These are phyloP conservation scores for Castanopsis chinensis DNA, from an alignment of 306 rosid genomes.

Conservation along the genomic window DNA sequence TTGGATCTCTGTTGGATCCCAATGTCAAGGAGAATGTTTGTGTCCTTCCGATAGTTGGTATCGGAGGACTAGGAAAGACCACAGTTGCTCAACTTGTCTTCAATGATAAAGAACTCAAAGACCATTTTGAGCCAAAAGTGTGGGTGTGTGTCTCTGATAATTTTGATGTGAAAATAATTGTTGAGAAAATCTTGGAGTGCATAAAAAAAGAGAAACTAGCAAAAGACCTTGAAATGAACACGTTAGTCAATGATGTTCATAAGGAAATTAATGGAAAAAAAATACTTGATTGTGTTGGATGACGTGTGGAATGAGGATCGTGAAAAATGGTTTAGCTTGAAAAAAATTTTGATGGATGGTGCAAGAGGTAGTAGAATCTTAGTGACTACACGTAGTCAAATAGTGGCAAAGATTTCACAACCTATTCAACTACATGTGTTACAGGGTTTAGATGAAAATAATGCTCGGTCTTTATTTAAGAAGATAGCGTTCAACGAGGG, in stretches of 20 bases:
- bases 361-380: constrained; percentile 8
- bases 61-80: constrained; percentile 20
- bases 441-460: not conserved
- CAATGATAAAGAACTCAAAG: not conserved
- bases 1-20: fast-evolving
- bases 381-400: not conserved
- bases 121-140: too few species aligned
- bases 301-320: constrained; percentile 7
- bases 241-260: not conserved
- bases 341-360: not conserved
- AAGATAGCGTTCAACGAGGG: too few species aligned
- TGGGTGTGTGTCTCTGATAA: fast-evolving
- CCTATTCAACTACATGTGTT: not conserved
- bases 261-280: not conserved
- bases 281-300: constrained; percentile 9
- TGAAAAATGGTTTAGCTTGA: not conserved
- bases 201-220: fast-evolving
- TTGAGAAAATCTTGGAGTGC: fast-evolving
- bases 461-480: too few species aligned
- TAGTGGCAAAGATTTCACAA: not conserved
- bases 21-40: not conserved
- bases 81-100: not conserved
- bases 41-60: constrained; percentile 11
- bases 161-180: too few species aligned
- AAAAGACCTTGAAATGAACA: not conserved